A percentile compares a stretch with the other conserved stretches of the same genome.
These are phyloP conservation scores for Talaromyces piceae DNA, from an alignment of 2,329 filamentous ascomycete species.

Conservation along the genomic window DNA sequence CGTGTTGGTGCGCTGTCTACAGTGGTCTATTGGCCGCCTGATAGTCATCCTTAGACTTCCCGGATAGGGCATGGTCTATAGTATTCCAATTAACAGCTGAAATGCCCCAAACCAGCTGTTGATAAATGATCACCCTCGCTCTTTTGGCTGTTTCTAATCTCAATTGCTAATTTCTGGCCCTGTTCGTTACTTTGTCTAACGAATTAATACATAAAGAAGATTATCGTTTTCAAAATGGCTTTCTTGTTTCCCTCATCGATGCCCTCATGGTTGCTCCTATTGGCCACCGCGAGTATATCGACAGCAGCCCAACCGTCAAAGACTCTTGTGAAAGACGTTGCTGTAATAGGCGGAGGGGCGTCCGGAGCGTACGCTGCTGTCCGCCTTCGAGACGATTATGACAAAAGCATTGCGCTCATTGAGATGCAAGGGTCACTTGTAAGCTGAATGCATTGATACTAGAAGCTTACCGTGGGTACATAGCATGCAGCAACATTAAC, in stretches of 20 bases:
- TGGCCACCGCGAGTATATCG: neutral
- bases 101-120: neutral
- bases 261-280: neutral
- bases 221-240: neutral
- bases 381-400: conserved; percentile 19
- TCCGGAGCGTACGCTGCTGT: conserved; percentile 29
- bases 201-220: no score
- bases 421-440: conserved; percentile 26
- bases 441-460: neutral
- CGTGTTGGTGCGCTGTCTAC: no score
- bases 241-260: neutral
- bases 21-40: neutral
- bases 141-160: neutral
- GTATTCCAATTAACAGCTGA: neutral
- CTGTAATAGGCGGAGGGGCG: conserved; percentile 30
- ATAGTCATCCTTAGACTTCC: neutral
- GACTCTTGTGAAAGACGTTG: conserved; percentile 23
- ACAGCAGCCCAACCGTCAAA: conserved; percentile 1
- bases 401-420: conserved; percentile 27
- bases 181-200: neutral
- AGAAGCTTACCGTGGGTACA: neutral
- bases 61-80: neutral
- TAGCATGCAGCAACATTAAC: neutral
- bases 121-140: no score
- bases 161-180: neutral